phyloP scores from a whole-genome alignment of 2,329 filamentous ascomycete species.

The Pyrenophora tritici-repentis region DNA sequence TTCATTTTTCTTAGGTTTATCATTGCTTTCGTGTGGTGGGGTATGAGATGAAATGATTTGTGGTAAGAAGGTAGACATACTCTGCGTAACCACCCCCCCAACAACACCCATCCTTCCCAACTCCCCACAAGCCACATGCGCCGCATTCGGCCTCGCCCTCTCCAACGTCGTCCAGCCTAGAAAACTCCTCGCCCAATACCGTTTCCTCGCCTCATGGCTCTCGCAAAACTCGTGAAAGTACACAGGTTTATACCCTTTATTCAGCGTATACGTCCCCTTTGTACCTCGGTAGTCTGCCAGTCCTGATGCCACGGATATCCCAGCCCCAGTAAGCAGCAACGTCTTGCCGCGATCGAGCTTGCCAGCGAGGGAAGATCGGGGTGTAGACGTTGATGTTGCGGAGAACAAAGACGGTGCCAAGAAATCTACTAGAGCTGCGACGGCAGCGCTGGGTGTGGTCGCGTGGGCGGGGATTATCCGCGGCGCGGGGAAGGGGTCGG shows the following conservation, averaged over 20 bases:
- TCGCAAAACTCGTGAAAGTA: constrained; percentile 89
- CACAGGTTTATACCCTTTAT: constrained; percentile 87
- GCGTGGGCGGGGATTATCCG: constrained; percentile 75
- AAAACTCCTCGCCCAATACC: constrained; percentile 96
- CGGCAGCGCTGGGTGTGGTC: constrained; percentile 70
- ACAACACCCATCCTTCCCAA: constrained; percentile 75
- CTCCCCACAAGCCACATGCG: constrained; percentile 76
- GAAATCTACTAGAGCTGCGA: constrained; percentile 78
- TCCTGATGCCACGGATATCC: constrained; percentile 90
- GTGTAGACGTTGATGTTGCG: constrained; percentile 17
- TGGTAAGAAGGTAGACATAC: constrained; percentile 34
- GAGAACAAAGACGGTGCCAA: constrained; percentile 57
- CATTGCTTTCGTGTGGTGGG: no score
- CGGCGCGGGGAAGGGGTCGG: constrained; percentile 76
- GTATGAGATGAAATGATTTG: no score
- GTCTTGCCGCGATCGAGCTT: constrained; percentile 52
- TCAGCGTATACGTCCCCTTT: constrained; percentile 90
- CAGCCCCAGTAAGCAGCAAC: constrained; percentile 77
- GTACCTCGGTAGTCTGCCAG: constrained; percentile 89
- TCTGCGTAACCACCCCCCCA: constrained; percentile 84
- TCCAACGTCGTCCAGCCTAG: constrained; percentile 86
- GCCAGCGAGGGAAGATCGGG: not conserved
- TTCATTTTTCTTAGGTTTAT: no score
- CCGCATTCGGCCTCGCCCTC: constrained; percentile 77
- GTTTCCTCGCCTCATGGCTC: constrained; percentile 81